Evolutionary conservation across 192 early-diverging fungal genomes (phyloP).

Genomic region (Podila epicladia): DNA sequence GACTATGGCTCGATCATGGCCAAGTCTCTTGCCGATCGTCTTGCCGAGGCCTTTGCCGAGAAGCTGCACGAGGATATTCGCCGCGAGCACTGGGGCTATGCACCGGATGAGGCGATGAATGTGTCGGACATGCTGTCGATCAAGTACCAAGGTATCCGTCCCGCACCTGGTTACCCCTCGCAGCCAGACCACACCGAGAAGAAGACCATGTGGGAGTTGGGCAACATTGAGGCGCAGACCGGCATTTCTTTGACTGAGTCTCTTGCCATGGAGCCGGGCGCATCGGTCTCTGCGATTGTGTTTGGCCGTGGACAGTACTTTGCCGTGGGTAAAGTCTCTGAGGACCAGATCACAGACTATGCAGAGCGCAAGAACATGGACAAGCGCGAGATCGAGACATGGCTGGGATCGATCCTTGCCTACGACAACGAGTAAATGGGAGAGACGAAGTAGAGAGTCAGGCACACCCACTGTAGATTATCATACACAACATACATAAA

Average conservation of each 20-base stretch:
- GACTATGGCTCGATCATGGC: slow-evolving; percentile 95
- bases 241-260: slow-evolving; percentile 93
- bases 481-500: too few relatives aligned
- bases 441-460: too few relatives aligned
- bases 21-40: slow-evolving; percentile 93
- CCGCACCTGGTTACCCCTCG: slow-evolving; percentile 94
- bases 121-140: slow-evolving; percentile 87
- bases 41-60: slow-evolving; percentile 94
- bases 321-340: slow-evolving; percentile 94
- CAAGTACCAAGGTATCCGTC: slow-evolving; percentile 95
- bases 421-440: slow-evolving; percentile 47
- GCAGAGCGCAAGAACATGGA: slow-evolving; percentile 44
- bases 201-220: slow-evolving; percentile 91
- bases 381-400: slow-evolving; percentile 51
- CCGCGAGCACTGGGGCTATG: slow-evolving; percentile 91
- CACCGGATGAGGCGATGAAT: slow-evolving; percentile 77
- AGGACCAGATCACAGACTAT: slow-evolving; percentile 80
- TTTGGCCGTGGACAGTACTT: slow-evolving; percentile 77
- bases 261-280: slow-evolving; percentile 93
- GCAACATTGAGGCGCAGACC: slow-evolving; percentile 79
- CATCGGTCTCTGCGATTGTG: slow-evolving; percentile 81
- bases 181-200: slow-evolving; percentile 98
- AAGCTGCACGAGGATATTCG: slow-evolving; percentile 90
- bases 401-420: slow-evolving; percentile 50
- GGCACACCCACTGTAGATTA: too few relatives aligned